phyloP scores from a whole-genome alignment of 78 protist species.

The Dictyostelium firmibasis region DNA sequence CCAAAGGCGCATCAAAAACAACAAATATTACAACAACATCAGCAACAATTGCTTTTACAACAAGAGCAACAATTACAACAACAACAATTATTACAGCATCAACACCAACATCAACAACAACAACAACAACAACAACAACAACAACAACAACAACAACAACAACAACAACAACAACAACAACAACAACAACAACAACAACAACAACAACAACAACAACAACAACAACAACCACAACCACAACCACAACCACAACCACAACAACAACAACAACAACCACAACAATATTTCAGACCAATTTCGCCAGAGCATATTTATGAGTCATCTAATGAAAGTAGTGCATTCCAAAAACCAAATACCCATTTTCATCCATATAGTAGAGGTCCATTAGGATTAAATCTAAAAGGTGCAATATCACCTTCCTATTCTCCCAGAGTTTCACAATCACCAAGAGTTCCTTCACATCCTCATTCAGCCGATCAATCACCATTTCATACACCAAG shows the following conservation, averaged over 20 bases:
- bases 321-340: not conserved
- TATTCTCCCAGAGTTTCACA: not conserved
- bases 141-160: not conserved
- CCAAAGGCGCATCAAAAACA: conserved; percentile 25
- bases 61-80: not conserved
- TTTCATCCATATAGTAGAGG: conserved; percentile 31
- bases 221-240: not conserved
- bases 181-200: conserved; percentile 6
- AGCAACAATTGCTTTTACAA: not conserved
- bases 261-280: conserved; percentile 35
- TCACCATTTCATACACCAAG: not conserved
- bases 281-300: not conserved
- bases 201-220: conserved; percentile 2
- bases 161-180: conserved; percentile 38
- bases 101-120: not conserved
- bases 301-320: not conserved
- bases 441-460: conserved; percentile 19
- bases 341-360: not conserved
- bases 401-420: not conserved
- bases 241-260: not conserved
- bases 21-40: conserved; percentile 36
- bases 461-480: not conserved
- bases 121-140: not conserved
- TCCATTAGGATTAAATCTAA: not conserved
- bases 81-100: not conserved